phyloP scores from a whole-genome alignment of 1,139 yeast species.

The Hansenula lynferdii region DNA sequence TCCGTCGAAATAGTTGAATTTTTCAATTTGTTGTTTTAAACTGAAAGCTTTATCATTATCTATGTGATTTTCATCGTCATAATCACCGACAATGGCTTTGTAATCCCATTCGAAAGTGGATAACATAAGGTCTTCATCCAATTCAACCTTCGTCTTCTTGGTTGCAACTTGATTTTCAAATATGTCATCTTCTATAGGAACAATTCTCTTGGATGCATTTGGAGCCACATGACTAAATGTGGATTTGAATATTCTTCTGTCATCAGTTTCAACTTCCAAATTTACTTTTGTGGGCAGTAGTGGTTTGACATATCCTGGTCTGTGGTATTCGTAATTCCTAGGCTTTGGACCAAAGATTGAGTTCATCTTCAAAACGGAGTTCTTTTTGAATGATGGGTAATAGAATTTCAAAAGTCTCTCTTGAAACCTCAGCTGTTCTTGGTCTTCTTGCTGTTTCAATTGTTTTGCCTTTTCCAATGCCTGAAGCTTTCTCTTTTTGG shows the following conservation, averaged over 20 bases:
- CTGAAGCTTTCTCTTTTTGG: neutral
- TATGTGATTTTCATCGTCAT: neutral
- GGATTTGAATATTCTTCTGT: constrained; percentile 38
- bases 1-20: constrained; percentile 5
- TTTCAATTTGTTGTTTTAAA: constrained; percentile 22
- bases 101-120: constrained; percentile 88
- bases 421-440: constrained; percentile 18
- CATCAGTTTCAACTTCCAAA: constrained; percentile 46
- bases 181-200: constrained; percentile 12
- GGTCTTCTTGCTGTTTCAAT: constrained; percentile 23
- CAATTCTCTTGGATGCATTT: constrained; percentile 11
- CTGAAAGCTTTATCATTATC: constrained; percentile 17
- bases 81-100: constrained; percentile 53
- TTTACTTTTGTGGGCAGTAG: constrained; percentile 54
- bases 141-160: constrained; percentile 13
- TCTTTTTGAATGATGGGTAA: constrained; percentile 59
- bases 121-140: constrained; percentile 55
- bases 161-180: constrained; percentile 8
- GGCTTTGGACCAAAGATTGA: constrained; percentile 63
- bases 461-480: neutral
- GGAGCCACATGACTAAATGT: constrained; percentile 11
- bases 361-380: constrained; percentile 61
- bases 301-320: constrained; percentile 52
- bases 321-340: constrained; percentile 43
- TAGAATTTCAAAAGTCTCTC: constrained; percentile 36